Evolutionary conservation across 441 rosid species (phyloP).

Genomic region (Raphanus hybrid): DNA sequence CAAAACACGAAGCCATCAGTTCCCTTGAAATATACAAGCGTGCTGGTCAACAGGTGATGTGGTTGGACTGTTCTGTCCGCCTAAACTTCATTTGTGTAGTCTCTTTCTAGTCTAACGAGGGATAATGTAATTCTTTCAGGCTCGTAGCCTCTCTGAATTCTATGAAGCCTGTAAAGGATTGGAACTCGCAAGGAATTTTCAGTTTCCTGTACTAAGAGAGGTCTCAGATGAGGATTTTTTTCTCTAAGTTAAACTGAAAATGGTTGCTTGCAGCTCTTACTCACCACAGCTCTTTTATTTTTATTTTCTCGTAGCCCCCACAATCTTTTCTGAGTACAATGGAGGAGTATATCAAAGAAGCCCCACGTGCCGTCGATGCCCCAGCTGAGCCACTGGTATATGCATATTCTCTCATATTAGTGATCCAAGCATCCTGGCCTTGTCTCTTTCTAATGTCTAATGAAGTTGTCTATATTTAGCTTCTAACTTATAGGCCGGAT

Average conservation of each 20-base stretch:
- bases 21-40: slow-evolving; percentile 94
- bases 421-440: background rate
- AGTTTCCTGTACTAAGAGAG: slow-evolving; percentile 94
- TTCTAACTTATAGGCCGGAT: slow-evolving; percentile 91
- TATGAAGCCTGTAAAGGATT: slow-evolving; percentile 93
- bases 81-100: background rate
- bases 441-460: slow-evolving; percentile 1
- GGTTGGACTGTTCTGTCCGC: slow-evolving; percentile 9
- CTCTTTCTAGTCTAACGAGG: slow-evolving; percentile 13
- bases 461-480: slow-evolving; percentile 59
- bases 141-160: slow-evolving; percentile 86
- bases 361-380: slow-evolving; percentile 82
- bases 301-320: slow-evolving; percentile 70
- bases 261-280: slow-evolving; percentile 1
- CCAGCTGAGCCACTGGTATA: slow-evolving; percentile 86
- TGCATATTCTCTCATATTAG: slow-evolving; percentile 5
- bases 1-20: slow-evolving; percentile 93
- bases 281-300: background rate
- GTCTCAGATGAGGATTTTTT: slow-evolving; percentile 42
- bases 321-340: slow-evolving; percentile 93
- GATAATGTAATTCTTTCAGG: slow-evolving; percentile 54
- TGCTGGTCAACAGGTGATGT: slow-evolving; percentile 90
- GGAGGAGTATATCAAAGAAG: slow-evolving; percentile 98
- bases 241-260: background rate
- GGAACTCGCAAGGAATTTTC: slow-evolving; percentile 98